phyloP scores from a whole-genome alignment of 352 stramenopile species.

The Saprolegnia diclina region DNA sequence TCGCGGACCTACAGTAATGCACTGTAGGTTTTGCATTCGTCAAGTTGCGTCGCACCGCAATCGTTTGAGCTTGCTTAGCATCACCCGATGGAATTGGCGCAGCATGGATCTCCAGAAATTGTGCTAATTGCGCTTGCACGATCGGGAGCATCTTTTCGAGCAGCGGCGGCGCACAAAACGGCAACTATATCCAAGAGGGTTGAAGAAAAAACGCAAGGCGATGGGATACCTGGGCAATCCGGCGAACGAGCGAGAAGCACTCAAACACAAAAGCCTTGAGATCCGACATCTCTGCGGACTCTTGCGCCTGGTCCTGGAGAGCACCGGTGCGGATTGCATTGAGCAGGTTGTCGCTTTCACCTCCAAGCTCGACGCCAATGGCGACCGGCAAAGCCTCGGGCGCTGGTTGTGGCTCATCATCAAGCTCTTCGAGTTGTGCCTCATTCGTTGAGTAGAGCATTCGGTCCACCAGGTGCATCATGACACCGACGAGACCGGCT shows the following conservation, averaged over 20 bases:
- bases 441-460: conserved; percentile 61
- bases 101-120: conserved; percentile 30
- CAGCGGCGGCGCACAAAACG: conserved; percentile 45
- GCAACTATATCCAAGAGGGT: conserved; percentile 29
- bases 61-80: neutral
- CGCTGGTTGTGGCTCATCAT: conserved; percentile 18
- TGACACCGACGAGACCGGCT: conserved; percentile 58
- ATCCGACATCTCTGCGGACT: conserved; percentile 58
- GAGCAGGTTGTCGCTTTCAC: conserved; percentile 35
- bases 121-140: conserved; percentile 40
- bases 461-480: conserved; percentile 70
- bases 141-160: conserved; percentile 45
- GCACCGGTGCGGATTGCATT: conserved; percentile 50
- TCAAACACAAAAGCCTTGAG: conserved; percentile 68
- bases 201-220: neutral
- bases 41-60: conserved; percentile 35
- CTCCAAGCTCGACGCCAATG: conserved; percentile 33
- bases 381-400: conserved; percentile 31
- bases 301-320: conserved; percentile 64
- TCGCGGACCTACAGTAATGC: conserved; percentile 55
- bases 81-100: neutral
- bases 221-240: conserved; percentile 41
- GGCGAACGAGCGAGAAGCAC: conserved; percentile 61
- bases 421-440: conserved; percentile 57
- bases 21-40: conserved; percentile 39